Evolutionary conservation across 78 protist genomes (phyloP).

Genomic region (Dictyostelium capitatum): DNA sequence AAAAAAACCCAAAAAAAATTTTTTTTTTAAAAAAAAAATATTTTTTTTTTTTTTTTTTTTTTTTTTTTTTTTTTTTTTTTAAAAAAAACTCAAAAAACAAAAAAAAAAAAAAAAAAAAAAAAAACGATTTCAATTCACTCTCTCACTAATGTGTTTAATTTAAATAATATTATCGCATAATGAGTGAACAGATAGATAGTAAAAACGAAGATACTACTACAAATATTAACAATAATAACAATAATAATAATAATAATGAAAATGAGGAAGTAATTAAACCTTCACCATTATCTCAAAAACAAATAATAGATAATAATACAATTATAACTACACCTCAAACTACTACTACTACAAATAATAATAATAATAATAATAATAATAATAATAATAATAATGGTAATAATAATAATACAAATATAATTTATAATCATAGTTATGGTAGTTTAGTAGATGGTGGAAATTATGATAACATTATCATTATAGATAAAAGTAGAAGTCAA

Average conservation of each 20-base stretch:
- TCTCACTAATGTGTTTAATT: background rate
- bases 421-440: constrained; percentile 18
- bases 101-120: too few relatives aligned
- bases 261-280: too few relatives aligned
- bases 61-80: background rate
- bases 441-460: constrained; percentile 8
- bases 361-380: background rate
- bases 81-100: too few relatives aligned
- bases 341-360: background rate
- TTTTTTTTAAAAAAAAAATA: background rate
- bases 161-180: too few relatives aligned
- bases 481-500: constrained; percentile 19
- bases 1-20: too few relatives aligned
- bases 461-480: background rate
- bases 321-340: too few relatives aligned
- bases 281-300: background rate
- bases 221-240: background rate
- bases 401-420: background rate
- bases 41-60: background rate
- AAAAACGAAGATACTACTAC: background rate
- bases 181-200: too few relatives aligned
- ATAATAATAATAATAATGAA: background rate
- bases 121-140: background rate
- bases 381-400: background rate
- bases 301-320: background rate